Evolutionary conservation across 2,329 filamentous ascomycete species (phyloP).

Genomic region (Nothopassalora personata): DNA sequence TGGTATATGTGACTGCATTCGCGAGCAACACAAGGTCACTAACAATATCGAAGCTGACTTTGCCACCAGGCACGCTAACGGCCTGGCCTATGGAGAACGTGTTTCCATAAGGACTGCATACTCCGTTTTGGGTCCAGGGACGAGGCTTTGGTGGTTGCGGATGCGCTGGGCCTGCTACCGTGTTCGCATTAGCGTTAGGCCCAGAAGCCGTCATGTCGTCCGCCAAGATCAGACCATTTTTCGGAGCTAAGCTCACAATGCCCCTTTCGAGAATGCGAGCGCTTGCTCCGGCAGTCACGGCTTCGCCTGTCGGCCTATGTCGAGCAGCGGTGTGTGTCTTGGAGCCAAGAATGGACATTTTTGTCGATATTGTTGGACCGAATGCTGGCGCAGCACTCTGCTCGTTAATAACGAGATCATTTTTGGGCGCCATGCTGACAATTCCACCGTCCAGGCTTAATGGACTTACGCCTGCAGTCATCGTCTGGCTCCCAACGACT

Average conservation of each 20-base stretch:
- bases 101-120: neutral
- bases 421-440: neutral
- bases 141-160: neutral
- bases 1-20: neutral
- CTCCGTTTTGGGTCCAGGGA: neutral
- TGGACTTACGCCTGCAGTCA: no score
- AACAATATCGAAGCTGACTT: neutral
- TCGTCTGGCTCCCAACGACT: no score
- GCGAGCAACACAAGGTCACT: neutral
- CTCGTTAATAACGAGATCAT: neutral
- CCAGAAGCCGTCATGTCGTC: neutral
- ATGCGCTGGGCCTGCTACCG: no score
- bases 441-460: no score
- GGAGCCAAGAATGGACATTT: neutral
- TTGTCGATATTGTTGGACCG: no score
- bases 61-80: neutral
- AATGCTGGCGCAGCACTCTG: neutral
- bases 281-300: neutral
- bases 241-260: constrained; percentile 1
- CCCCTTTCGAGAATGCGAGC: neutral
- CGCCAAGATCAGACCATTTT: neutral
- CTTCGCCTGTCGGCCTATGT: neutral
- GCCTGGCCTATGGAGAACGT: neutral
- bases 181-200: no score
- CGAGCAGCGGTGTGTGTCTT: constrained; percentile 4